These are phyloP conservation scores for Wickerhamiella musiphila DNA, from an alignment of 805 yeast species.

Conservation along the genomic window DNA sequence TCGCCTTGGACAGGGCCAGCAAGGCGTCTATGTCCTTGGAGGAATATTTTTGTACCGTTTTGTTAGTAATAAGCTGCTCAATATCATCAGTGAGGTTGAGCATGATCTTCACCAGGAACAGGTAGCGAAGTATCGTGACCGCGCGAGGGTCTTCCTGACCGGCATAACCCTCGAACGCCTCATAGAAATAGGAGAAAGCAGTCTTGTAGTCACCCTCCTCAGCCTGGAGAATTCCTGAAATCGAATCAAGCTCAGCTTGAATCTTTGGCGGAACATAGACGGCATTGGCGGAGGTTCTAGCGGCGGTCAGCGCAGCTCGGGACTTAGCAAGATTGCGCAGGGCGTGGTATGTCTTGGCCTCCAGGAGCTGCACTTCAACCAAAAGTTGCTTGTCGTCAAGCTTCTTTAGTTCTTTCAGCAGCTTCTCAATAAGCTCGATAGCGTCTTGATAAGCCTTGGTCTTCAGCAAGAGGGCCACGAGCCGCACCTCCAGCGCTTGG, in stretches of 20 bases:
- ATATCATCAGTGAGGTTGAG: slow-evolving; percentile 73
- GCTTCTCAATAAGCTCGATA: slow-evolving; percentile 47
- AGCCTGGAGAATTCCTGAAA: slow-evolving; percentile 89
- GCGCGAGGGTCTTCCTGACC: slow-evolving; percentile 37
- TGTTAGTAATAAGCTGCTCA: slow-evolving; percentile 56
- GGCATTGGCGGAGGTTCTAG: slow-evolving; percentile 94
- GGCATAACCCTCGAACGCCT: slow-evolving; percentile 81
- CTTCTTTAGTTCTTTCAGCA: slow-evolving; percentile 75
- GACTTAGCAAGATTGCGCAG: slow-evolving; percentile 81
- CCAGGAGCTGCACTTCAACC: slow-evolving; percentile 88
- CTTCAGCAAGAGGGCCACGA: slow-evolving; percentile 57
- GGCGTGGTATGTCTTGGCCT: slow-evolving; percentile 78
- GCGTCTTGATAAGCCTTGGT: slow-evolving; percentile 52
- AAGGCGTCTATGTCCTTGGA: slow-evolving; percentile 86
- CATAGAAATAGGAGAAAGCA: slow-evolving; percentile 87
- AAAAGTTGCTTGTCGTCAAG: slow-evolving; percentile 89
- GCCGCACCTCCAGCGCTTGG: slow-evolving; percentile 71
- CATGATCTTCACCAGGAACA: slow-evolving; percentile 90
- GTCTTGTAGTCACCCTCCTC: slow-evolving; percentile 95
- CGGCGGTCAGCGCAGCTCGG: slow-evolving; percentile 81
- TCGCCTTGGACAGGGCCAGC: slow-evolving; percentile 84
- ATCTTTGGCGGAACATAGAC: slow-evolving; percentile 86
- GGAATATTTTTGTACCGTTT: slow-evolving; percentile 54
- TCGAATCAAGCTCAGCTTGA: slow-evolving; percentile 88
- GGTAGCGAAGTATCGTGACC: slow-evolving; percentile 70